Base-by-base conservation (phyloP, 768 basidiomycete species). In the Hygrocybe coccinea region DNA sequence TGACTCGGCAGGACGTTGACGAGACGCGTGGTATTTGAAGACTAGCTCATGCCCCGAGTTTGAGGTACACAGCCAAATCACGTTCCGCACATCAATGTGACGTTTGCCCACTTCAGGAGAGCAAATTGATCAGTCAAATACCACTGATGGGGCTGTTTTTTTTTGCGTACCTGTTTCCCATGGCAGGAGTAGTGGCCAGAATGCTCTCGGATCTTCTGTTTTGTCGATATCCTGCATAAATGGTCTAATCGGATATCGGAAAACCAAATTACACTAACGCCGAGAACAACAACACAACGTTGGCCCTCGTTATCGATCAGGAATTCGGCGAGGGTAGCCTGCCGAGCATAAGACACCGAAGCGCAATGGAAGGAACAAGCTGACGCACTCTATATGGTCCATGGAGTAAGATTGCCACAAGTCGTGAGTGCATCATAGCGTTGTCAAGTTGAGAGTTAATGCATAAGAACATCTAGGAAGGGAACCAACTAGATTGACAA, bases 361-460 rank as follows among this genome's bases (percentile, higher is more conserved):
- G 39, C 19, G 37, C 35, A 19, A 38, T 19, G 12, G 22, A 45
- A 15, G n/a, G 21, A 53, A 46, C 12, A 56, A 29, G 36, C 22
- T 22, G 47, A 41, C 76, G 55, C 56, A 88, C 89, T 72, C 88
- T 86, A 62, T 85, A 79, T 7, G 85, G 65, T 80, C 85, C 79
- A 91, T 88, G 15, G 89, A 92, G 65, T 84, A 85, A 22, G 88
- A 87, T 58, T 83, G 78, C 89, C 91, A 91, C 44, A 92, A 70
- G 61, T 91, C 90, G 60, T 88, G 83, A 6, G 87, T 77, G 17
- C 87, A 82, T 61, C 79, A 78, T 54, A 91, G 73, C 10, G 89
- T 89, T 36, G 90, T 91, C 86, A 92, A 89, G 65, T 91, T 91
- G 54, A 92, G 89, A 8, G 88, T 91, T n/a, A n/a, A 67, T 91